Percentiles rank a stretch among this genome's conserved stretches.
Evolutionary conservation across 495 filamentous ascomycete genomes (phyloP).

Genomic region (Talaromyces adpressus): DNA sequence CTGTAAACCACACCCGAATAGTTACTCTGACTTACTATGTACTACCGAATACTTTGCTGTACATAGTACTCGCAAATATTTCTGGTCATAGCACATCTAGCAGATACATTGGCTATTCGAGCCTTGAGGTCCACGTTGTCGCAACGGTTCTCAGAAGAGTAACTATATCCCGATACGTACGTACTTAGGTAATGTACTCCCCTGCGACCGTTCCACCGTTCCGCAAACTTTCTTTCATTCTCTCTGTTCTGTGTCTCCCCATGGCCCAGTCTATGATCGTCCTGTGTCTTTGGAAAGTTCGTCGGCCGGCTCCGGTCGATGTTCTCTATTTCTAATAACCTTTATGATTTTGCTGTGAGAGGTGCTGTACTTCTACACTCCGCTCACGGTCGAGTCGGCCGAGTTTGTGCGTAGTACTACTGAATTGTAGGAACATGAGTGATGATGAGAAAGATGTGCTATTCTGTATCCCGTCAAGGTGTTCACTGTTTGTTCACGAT

Average conservation of each 20-base stretch:
- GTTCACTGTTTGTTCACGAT: not conserved
- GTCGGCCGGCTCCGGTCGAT: constrained; percentile 4
- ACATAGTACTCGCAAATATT: not conserved
- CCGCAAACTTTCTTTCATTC: not conserved
- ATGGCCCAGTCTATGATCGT: not conserved
- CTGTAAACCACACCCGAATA: not conserved
- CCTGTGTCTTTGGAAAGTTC: not conserved
- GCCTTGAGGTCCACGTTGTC: too few relatives aligned
- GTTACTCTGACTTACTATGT: not conserved
- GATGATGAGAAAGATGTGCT: too few relatives aligned
- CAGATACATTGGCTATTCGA: not conserved
- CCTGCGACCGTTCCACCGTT: not conserved
- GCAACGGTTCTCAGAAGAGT: too few relatives aligned
- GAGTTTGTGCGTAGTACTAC: not conserved
- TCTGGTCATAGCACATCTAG: not conserved
- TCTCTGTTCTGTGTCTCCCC: not conserved
- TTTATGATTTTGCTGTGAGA: not conserved
- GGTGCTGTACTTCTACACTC: too few relatives aligned
- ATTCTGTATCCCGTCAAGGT: too few relatives aligned
- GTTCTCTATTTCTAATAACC: not conserved
- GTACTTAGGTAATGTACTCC: too few relatives aligned
- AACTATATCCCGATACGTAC: too few relatives aligned
- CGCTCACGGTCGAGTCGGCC: not conserved
- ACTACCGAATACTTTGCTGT: not conserved
- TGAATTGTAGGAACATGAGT: not conserved